Conservation (phyloP, 805 yeast species). For the Teunomyces funiuensis region DNA sequence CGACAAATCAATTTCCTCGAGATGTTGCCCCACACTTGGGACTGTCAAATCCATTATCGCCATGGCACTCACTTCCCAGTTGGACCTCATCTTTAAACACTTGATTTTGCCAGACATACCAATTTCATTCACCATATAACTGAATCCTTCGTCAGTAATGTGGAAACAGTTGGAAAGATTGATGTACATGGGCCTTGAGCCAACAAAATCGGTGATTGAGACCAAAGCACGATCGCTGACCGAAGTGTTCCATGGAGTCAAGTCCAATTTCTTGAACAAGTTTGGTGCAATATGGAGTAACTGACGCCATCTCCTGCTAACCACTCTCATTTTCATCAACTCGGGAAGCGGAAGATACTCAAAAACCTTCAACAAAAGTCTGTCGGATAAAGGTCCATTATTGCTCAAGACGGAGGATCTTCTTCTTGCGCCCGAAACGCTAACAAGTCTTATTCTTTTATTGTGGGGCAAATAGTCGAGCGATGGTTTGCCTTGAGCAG, state of each 20-base stretch:
- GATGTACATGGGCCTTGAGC: constrained; percentile 60
- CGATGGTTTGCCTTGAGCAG: constrained; percentile 17
- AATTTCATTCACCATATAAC: constrained; percentile 66
- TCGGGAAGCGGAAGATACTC: constrained; percentile 53
- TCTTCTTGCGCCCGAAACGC: constrained; percentile 42
- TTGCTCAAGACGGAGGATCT: constrained; percentile 57
- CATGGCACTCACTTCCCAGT: constrained; percentile 79
- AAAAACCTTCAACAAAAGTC: constrained; percentile 54
- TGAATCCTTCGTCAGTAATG: constrained; percentile 72
- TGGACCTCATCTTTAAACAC: constrained; percentile 59
- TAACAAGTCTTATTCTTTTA: constrained; percentile 51
- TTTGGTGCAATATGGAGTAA: constrained; percentile 56
- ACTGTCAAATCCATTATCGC: constrained; percentile 77
- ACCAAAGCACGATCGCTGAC: constrained; percentile 58
- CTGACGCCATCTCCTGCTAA: constrained; percentile 70
- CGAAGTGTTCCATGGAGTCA: constrained; percentile 60
- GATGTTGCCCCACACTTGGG: constrained; percentile 58
- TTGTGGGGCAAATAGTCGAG: constrained; percentile 57
- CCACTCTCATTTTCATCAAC: constrained; percentile 57
- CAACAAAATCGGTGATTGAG: constrained; percentile 66
- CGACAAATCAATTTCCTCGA: constrained; percentile 63
- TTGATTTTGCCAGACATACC: constrained; percentile 64
- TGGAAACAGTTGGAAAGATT: constrained; percentile 75
- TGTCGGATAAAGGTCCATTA: constrained; percentile 60
- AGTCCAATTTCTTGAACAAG: constrained; percentile 52